Percentiles rank a stretch among this genome's conserved stretches.
Evolutionary conservation across 2,329 filamentous ascomycete genomes (phyloP).

Genomic region (Elsinoe perseae): DNA sequence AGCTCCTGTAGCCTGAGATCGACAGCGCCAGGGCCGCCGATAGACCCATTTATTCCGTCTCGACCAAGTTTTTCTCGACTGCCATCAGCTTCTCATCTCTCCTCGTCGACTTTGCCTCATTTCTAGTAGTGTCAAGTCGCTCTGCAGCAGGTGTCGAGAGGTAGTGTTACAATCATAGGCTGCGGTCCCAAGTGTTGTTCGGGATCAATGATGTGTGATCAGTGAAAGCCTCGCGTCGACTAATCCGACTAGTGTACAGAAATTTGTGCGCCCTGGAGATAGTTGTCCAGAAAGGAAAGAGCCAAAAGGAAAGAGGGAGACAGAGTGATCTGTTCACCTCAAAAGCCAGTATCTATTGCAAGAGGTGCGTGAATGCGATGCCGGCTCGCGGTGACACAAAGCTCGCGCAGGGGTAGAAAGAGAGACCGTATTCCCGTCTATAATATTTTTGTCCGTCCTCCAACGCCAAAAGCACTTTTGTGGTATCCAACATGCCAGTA

Average conservation of each 20-base stretch:
- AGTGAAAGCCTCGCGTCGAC: neutral
- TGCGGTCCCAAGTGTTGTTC: neutral
- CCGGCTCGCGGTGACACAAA: slow-evolving; percentile 10
- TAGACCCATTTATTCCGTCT: neutral
- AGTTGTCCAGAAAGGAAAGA: neutral
- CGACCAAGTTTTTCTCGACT: neutral
- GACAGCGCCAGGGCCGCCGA: neutral
- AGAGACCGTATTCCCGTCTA: neutral
- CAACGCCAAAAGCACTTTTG: slow-evolving; percentile 8
- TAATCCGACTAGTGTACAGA: slow-evolving; percentile 1
- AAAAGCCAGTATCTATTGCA: slow-evolving; percentile 9
- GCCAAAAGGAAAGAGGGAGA: neutral
- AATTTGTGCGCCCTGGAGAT: slow-evolving; percentile 5
- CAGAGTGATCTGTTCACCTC: neutral
- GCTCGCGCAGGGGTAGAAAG: slow-evolving; percentile 3
- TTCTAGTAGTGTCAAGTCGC: neutral
- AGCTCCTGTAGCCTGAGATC: neutral
- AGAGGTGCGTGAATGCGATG: slow-evolving; percentile 7
- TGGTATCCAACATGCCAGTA: slow-evolving; percentile 10
- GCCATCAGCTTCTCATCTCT: neutral
- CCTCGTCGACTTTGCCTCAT: neutral
- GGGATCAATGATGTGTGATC: neutral
- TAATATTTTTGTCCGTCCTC: neutral
- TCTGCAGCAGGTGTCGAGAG: neutral
- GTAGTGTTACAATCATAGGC: neutral